A percentile compares a stretch with the other conserved stretches of the same genome.
Conservation (phyloP, 78 protist genomes). For the Bodo saltans region DNA sequence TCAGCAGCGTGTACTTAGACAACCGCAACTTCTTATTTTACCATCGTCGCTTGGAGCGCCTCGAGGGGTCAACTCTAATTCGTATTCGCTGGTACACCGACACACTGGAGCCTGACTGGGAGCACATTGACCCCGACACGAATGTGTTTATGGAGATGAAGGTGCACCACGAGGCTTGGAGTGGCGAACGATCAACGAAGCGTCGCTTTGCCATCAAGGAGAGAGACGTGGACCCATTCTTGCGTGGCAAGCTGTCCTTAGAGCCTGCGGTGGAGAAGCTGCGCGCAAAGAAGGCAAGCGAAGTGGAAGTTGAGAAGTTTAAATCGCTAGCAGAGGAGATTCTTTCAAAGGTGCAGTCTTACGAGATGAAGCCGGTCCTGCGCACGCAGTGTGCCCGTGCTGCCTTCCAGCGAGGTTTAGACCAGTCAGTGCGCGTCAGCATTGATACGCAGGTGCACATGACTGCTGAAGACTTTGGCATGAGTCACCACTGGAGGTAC, state of each 20-base stretch:
- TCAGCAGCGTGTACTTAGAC: constrained; percentile 49
- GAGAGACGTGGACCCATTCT: constrained; percentile 17
- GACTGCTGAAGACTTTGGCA: not conserved
- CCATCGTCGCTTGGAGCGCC: constrained; percentile 38
- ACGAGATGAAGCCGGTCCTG: constrained; percentile 30
- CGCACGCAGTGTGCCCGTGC: constrained; percentile 46
- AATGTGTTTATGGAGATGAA: constrained; percentile 49
- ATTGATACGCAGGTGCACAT: constrained; percentile 46
- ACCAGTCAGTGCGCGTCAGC: not conserved
- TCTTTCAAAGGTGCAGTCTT: not conserved
- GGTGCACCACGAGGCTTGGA: constrained; percentile 50
- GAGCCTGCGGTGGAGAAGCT: not conserved
- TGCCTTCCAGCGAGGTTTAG: constrained; percentile 40
- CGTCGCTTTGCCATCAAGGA: constrained; percentile 39
- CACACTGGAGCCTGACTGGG: not conserved
- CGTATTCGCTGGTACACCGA: constrained; percentile 57
- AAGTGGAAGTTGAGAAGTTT: constrained; percentile 22
- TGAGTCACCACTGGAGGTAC: constrained; percentile 21
- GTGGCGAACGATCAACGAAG: constrained; percentile 48
- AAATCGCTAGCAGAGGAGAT: constrained; percentile 11
- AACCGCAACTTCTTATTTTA: constrained; percentile 34
- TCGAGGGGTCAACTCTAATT: constrained; percentile 38
- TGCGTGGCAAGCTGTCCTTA: constrained; percentile 6
- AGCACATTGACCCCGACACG: not conserved
- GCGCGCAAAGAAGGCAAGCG: not conserved